phyloP scores from a whole-genome alignment of 75 land plant species.

The Chamaecyparis obtusa region DNA sequence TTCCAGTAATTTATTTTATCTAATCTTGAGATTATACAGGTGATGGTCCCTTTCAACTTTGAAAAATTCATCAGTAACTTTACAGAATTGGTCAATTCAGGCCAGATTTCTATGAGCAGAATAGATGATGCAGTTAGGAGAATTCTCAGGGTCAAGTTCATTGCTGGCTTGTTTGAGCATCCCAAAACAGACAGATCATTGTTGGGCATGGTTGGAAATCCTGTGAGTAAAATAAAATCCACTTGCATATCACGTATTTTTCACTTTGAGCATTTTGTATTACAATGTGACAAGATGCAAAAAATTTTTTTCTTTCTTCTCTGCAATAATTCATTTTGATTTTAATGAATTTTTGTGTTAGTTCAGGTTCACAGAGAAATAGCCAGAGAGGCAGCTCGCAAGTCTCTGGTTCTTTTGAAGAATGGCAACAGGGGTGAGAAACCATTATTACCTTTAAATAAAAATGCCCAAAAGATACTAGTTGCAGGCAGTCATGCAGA shows the following conservation, averaged over 20 bases:
- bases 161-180: slow-evolving; percentile 71
- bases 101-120: slow-evolving; percentile 49
- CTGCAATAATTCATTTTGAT: not conserved
- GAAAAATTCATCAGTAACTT: slow-evolving; percentile 54
- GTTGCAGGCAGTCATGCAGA: slow-evolving; percentile 86
- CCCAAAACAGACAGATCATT: slow-evolving; percentile 62
- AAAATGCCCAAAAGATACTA: slow-evolving; percentile 61
- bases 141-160: slow-evolving; percentile 80
- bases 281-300: not conserved
- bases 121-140: slow-evolving; percentile 86
- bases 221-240: slow-evolving; percentile 14
- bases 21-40: slow-evolving; percentile 16
- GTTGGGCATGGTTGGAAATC: slow-evolving; percentile 39
- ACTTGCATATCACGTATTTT: not conserved
- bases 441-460: slow-evolving; percentile 70
- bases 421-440: slow-evolving; percentile 58
- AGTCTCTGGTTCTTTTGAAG: slow-evolving; percentile 79
- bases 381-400: slow-evolving; percentile 73
- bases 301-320: not conserved
- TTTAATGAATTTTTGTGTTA: not conserved
- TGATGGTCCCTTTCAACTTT: slow-evolving; percentile 83
- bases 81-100: slow-evolving; percentile 55
- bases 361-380: slow-evolving; percentile 53
- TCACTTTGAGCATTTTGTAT: not conserved
- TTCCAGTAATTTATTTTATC: not conserved